A percentile compares a stretch with the other conserved stretches of the same genome.
phyloP scores from a whole-genome alignment of 2,329 filamentous ascomycete genomes.

The Fusarium domesticum region DNA sequence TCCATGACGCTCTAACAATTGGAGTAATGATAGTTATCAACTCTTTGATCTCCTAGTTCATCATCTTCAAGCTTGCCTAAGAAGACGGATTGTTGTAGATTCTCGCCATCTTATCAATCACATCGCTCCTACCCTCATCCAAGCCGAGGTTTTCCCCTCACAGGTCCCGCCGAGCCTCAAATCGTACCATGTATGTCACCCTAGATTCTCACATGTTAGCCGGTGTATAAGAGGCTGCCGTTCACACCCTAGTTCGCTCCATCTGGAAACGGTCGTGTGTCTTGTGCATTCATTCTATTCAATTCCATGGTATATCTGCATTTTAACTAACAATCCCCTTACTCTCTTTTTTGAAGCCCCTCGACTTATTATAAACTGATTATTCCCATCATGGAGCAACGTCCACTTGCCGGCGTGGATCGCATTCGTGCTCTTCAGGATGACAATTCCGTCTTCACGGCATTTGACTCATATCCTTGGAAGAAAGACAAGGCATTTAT shows the following conservation, averaged over 20 bases:
- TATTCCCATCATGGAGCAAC: slow-evolving; percentile 12
- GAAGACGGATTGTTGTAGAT: too few species aligned
- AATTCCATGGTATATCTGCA: slow-evolving; percentile 1
- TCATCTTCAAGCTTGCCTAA: too few species aligned
- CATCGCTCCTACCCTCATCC: not conserved
- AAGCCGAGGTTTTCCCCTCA: slow-evolving; percentile 14
- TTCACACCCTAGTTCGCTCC: slow-evolving; percentile 11
- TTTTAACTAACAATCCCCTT: slow-evolving; percentile 2
- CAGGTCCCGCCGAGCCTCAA: not conserved
- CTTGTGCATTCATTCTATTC: not conserved
- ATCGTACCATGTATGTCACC: slow-evolving; percentile 3
- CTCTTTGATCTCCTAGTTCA: too few species aligned
- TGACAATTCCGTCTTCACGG: slow-evolving; percentile 50
- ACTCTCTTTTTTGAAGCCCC: not conserved
- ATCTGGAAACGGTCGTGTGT: slow-evolving; percentile 1
- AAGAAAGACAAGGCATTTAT: slow-evolving; percentile 65
- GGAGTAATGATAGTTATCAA: too few species aligned
- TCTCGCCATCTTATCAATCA: not conserved
- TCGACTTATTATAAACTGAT: not conserved
- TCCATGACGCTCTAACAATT: too few species aligned
- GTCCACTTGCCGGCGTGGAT: slow-evolving; percentile 32
- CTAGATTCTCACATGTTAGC: slow-evolving; percentile 26
- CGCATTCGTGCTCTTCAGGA: slow-evolving; percentile 40
- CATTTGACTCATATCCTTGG: slow-evolving; percentile 67
- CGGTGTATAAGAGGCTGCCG: slow-evolving; percentile 1